Evolutionary conservation across 2,329 filamentous ascomycete species (phyloP).

Genomic region (Arthrobotrys sinensis): DNA sequence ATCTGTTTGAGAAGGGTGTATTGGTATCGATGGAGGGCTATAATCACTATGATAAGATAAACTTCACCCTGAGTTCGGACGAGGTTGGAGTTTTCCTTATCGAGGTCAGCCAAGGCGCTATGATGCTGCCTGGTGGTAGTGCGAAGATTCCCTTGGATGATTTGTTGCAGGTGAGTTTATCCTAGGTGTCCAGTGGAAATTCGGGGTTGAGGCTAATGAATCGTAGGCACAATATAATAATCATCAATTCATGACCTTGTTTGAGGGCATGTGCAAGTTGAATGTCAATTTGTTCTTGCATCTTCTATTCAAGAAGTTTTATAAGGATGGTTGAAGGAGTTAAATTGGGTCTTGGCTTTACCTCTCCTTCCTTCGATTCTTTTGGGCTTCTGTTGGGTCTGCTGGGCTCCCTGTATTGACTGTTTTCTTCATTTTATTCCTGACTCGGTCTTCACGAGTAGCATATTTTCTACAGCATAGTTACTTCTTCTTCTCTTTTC

Average conservation of each 20-base stretch:
- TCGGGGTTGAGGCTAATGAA: slow-evolving; percentile 35
- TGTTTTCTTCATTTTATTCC: slow-evolving; percentile 26
- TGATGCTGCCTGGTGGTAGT: slow-evolving; percentile 95
- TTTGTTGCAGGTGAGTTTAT: slow-evolving; percentile 74
- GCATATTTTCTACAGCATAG: slow-evolving; percentile 37
- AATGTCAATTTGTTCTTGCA: slow-evolving; percentile 98
- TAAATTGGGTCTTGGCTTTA: neutral
- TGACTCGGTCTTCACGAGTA: slow-evolving; percentile 29
- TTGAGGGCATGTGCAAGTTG: slow-evolving; percentile 85
- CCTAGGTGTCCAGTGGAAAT: no score
- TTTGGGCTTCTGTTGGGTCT: slow-evolving; percentile 12
- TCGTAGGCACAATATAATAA: slow-evolving; percentile 92
- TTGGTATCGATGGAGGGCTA: slow-evolving; percentile 92
- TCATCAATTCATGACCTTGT: slow-evolving; percentile 94
- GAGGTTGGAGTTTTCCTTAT: slow-evolving; percentile 94
- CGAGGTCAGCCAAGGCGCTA: slow-evolving; percentile 89
- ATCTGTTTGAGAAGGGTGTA: slow-evolving; percentile 92
- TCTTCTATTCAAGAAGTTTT: slow-evolving; percentile 99
- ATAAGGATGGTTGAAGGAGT: slow-evolving; percentile 75
- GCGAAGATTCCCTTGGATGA: slow-evolving; percentile 92
- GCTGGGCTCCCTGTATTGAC: slow-evolving; percentile 28
- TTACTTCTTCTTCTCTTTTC: slow-evolving; percentile 20
- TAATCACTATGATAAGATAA: slow-evolving; percentile 88
- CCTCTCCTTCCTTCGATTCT: slow-evolving; percentile 7
- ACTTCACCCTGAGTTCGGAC: slow-evolving; percentile 94